Percentiles rank a stretch among this genome's conserved stretches.
Conservation (phyloP, 2,329 filamentous ascomycete genomes). For the Fusarium fujikuroi region DNA sequence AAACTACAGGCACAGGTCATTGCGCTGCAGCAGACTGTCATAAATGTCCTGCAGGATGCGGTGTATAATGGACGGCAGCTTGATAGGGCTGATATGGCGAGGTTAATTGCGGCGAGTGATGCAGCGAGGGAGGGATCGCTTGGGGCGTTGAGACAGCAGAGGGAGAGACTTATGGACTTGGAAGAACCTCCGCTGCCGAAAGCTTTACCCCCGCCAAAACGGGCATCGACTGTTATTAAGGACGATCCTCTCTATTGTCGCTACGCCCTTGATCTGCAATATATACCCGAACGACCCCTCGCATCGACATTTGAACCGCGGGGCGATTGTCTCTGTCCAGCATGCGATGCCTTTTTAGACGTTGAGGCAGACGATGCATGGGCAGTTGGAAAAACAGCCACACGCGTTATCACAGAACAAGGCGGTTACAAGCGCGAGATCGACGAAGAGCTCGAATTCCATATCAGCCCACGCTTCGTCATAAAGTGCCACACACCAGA, state of each 20-base stretch:
- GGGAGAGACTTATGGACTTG: constrained; percentile 26
- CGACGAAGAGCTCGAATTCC: constrained; percentile 40
- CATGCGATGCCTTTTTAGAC: constrained; percentile 26
- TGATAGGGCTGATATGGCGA: constrained; percentile 37
- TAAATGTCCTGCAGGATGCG: constrained; percentile 41
- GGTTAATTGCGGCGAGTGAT: constrained; percentile 39
- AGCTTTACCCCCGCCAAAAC: not conserved
- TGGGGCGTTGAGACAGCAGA: constrained; percentile 36
- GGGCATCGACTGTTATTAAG: constrained; percentile 9
- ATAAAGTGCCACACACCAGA: constrained; percentile 41
- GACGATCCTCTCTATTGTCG: constrained; percentile 37
- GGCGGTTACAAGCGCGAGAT: constrained; percentile 36
- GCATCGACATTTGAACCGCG: constrained; percentile 30
- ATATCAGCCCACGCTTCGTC: constrained; percentile 38
- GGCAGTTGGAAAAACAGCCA: constrained; percentile 34
- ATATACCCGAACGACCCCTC: constrained; percentile 20
- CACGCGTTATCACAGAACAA: constrained; percentile 12
- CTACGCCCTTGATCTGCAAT: constrained; percentile 41
- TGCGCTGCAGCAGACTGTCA: constrained; percentile 42
- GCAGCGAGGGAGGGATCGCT: constrained; percentile 39
- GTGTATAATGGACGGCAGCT: constrained; percentile 35
- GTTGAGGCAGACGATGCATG: constrained; percentile 39
- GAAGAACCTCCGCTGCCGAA: constrained; percentile 4
- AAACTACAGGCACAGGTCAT: constrained; percentile 42
- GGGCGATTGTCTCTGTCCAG: constrained; percentile 32